Conservation (phyloP, 2,329 filamentous ascomycete genomes). For the Hypoxylon sp. region DNA sequence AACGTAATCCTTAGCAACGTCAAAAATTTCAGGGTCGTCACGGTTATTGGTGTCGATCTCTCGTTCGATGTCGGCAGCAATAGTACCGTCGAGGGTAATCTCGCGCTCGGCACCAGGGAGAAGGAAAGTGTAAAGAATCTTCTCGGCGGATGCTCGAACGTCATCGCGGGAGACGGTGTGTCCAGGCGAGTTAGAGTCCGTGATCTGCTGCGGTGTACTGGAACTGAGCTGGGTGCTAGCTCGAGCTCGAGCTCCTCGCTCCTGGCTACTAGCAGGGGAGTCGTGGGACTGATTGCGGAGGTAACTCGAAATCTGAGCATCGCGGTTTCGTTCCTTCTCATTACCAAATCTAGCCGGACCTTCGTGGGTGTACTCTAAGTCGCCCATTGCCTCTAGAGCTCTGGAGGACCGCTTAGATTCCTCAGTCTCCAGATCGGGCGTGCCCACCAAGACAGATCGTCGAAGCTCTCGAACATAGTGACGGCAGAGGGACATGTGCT, state of each 20-base stretch:
- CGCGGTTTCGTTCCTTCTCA: conserved; percentile 78
- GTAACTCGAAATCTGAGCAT: conserved; percentile 91
- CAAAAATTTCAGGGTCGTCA: conserved; percentile 97
- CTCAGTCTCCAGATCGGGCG: conserved; percentile 84
- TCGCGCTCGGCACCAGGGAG: conserved; percentile 95
- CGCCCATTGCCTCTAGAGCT: conserved; percentile 76
- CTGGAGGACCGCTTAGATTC: conserved; percentile 86
- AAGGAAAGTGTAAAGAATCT: conserved; percentile 98
- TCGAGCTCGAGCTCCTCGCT: conserved; percentile 54
- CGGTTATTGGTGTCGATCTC: conserved; percentile 90
- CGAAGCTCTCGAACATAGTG: conserved; percentile 97
- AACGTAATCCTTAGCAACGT: conserved; percentile 97
- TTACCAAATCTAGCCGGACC: conserved; percentile 68
- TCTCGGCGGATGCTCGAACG: conserved; percentile 92
- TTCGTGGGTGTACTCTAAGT: conserved; percentile 67
- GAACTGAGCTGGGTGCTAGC: conserved; percentile 66
- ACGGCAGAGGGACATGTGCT: conserved; percentile 97
- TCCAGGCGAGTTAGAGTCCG: conserved; percentile 82
- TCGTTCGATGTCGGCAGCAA: conserved; percentile 84
- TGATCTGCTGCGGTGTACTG: conserved; percentile 68
- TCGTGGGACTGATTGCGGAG: conserved; percentile 73
- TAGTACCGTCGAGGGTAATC: conserved; percentile 89
- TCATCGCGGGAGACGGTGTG: conserved; percentile 89
- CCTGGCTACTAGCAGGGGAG: conserved; percentile 62
- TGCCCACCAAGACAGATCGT: conserved; percentile 90